Evolutionary conservation across 176 grass and related monocot species (phyloP).

Genomic region (Ampelocalamus luodianensis): DNA sequence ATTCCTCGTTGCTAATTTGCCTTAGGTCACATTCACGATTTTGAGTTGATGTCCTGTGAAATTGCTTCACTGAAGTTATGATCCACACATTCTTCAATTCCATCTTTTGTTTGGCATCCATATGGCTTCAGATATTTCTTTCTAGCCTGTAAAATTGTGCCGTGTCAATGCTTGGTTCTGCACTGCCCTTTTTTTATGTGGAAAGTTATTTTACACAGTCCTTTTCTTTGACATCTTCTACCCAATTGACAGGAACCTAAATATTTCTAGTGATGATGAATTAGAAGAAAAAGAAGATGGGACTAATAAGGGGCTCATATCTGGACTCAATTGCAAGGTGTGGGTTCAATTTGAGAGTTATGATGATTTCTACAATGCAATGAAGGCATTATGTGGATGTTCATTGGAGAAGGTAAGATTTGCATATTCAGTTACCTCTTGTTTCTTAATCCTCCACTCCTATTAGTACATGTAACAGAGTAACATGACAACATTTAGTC

Average conservation of each 20-base stretch:
- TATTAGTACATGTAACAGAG: background rate
- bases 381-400: slow-evolving; percentile 78
- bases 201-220: slow-evolving; percentile 8
- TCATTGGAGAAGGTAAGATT: slow-evolving; percentile 79
- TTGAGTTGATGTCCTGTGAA: slow-evolving; percentile 1
- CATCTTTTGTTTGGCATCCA: background rate
- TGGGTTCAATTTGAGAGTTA: slow-evolving; percentile 89
- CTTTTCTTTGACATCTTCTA: slow-evolving; percentile 44
- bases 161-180: background rate
- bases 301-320: slow-evolving; percentile 59
- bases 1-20: background rate
- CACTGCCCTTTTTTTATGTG: background rate
- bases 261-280: slow-evolving; percentile 71
- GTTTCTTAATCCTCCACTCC: background rate
- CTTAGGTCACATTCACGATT: background rate
- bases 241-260: slow-evolving; percentile 68
- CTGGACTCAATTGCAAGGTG: slow-evolving; percentile 92
- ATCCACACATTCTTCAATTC: background rate
- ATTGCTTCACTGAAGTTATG: slow-evolving; percentile 1
- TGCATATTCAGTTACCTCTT: slow-evolving; percentile 12
- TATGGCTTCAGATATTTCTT: slow-evolving; percentile 1
- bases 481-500: background rate
- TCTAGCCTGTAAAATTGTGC: background rate
- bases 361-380: slow-evolving; percentile 79
- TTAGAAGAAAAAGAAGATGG: slow-evolving; percentile 48